phyloP scores from a whole-genome alignment of 805 yeast genomes.

The Komagataella mondaviorum region DNA sequence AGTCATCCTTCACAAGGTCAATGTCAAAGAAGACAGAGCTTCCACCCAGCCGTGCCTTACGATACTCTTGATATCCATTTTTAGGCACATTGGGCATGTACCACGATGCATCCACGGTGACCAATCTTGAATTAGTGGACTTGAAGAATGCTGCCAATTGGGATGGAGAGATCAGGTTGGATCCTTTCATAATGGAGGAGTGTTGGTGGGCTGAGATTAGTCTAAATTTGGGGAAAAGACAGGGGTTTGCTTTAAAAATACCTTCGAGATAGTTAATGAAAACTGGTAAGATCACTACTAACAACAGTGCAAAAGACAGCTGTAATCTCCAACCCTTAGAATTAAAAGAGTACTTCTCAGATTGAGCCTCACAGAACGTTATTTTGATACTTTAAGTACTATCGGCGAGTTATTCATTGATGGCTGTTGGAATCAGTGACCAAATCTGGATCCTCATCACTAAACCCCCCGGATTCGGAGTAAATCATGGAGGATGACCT shows the following conservation, averaged over 20 bases:
- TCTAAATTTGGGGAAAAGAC: too few relatives aligned
- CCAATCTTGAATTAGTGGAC: slow-evolving; percentile 3
- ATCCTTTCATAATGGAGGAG: neutral
- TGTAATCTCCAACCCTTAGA: neutral
- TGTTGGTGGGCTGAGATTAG: too few relatives aligned
- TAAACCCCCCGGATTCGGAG: neutral
- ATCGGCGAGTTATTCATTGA: too few relatives aligned
- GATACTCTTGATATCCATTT: slow-evolving; percentile 45
- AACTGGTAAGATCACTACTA: neutral
- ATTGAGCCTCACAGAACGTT: neutral
- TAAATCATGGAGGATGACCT: neutral
- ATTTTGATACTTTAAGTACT: too few relatives aligned
- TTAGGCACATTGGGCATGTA: slow-evolving; percentile 67
- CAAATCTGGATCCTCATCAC: neutral
- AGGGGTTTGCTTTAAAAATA: too few relatives aligned
- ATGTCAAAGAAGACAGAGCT: slow-evolving; percentile 67
- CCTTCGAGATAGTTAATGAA: neutral
- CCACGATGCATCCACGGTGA: slow-evolving; percentile 87
- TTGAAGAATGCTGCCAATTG: slow-evolving; percentile 7
- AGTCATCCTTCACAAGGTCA: slow-evolving; percentile 47
- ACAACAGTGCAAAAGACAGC: neutral
- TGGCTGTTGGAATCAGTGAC: neutral
- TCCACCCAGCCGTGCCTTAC: slow-evolving; percentile 40
- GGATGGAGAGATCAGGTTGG: slow-evolving; percentile 11
- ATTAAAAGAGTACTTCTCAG: neutral